Evolutionary conservation across 2,329 filamentous ascomycete species (phyloP).

Genomic region (Lecanoromycetidae sp.): DNA sequence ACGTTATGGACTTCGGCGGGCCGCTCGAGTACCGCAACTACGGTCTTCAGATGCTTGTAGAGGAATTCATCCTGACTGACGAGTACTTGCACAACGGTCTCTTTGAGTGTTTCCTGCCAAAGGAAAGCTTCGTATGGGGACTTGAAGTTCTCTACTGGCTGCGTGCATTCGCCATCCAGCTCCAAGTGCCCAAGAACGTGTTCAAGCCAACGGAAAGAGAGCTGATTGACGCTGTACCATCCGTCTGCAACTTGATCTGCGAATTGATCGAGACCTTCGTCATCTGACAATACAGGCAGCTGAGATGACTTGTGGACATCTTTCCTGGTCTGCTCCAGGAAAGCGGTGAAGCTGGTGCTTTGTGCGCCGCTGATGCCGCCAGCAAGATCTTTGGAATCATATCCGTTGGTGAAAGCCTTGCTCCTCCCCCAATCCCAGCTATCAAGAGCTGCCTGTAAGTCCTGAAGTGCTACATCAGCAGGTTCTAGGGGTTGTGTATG

Average conservation of each 20-base stretch:
- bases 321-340: conserved; percentile 44
- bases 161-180: not conserved
- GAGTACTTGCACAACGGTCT: conserved; percentile 41
- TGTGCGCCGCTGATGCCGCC: conserved; percentile 37
- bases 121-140: conserved; percentile 24
- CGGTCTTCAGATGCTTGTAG: conserved; percentile 27
- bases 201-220: conserved; percentile 41
- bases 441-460: conserved; percentile 11
- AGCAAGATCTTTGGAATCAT: conserved; percentile 37
- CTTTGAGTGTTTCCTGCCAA: conserved; percentile 46
- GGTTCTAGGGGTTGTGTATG: not conserved
- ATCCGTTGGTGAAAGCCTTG: conserved; percentile 34
- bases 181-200: conserved; percentile 3
- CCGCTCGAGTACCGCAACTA: not conserved
- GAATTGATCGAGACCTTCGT: conserved; percentile 31
- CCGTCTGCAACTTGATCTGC: conserved; percentile 25
- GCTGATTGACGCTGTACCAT: conserved; percentile 38
- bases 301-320: conserved; percentile 29
- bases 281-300: conserved; percentile 30
- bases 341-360: conserved; percentile 40
- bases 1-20: not conserved
- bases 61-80: conserved; percentile 44
- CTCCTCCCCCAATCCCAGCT: conserved; percentile 36
- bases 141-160: not conserved
- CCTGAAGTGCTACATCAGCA: conserved; percentile 1